These are phyloP conservation scores for Paspalum notatum DNA, from an alignment of 176 grass and related monocot species.

Conservation along the genomic window DNA sequence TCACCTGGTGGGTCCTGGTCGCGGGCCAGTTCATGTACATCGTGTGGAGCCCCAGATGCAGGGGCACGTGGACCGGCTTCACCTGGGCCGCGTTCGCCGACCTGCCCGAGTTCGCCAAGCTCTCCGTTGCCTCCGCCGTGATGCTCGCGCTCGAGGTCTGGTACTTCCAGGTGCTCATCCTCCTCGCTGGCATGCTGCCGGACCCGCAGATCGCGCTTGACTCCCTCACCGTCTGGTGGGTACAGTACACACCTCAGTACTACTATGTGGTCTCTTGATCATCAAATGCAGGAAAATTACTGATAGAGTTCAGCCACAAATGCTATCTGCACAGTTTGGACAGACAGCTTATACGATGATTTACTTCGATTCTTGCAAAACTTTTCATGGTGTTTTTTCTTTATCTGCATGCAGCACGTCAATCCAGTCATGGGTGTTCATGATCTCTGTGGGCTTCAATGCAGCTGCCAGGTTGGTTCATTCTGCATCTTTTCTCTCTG, in stretches of 20 bases:
- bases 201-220: constrained; percentile 78
- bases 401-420: constrained; percentile 74
- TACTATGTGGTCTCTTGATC: too few relatives aligned
- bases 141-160: constrained; percentile 94
- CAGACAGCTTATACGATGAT: too few relatives aligned
- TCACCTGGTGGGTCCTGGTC: constrained; percentile 79
- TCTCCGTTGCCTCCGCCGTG: constrained; percentile 78
- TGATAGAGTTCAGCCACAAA: too few relatives aligned
- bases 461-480: constrained; percentile 72
- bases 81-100: constrained; percentile 74
- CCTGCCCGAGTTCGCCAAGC: constrained; percentile 65
- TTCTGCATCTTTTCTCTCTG: background rate
- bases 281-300: too few relatives aligned
- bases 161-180: constrained; percentile 93
- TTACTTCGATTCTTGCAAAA: too few relatives aligned
- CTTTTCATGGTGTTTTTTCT: background rate
- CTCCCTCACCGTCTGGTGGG: constrained; percentile 87
- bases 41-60: constrained; percentile 60
- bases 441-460: constrained; percentile 94
- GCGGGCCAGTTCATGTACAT: constrained; percentile 79
- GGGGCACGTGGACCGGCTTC: constrained; percentile 77
- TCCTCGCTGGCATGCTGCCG: constrained; percentile 79
- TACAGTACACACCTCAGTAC: too few relatives aligned
- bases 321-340: too few relatives aligned
- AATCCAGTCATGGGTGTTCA: constrained; percentile 79